phyloP scores from a whole-genome alignment of 2,329 filamentous ascomycete species.

The Penicillium sp. region DNA sequence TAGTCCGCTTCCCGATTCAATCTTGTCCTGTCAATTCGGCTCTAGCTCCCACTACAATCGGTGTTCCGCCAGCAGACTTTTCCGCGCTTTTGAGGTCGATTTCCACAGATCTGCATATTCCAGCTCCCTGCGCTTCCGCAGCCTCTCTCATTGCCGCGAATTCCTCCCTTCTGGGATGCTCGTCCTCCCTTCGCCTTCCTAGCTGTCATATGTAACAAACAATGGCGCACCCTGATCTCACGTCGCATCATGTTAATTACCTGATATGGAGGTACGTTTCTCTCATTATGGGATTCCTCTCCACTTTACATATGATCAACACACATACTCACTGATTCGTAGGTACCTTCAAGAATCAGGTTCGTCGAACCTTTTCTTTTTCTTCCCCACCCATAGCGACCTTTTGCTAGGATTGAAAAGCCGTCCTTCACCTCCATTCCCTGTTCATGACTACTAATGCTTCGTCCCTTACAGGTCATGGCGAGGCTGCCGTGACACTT shows the following conservation, averaged over 20 bases:
- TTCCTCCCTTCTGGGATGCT: slow-evolving; percentile 35
- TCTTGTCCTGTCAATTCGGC: slow-evolving; percentile 15
- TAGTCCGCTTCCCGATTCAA: slow-evolving; percentile 12
- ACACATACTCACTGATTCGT: slow-evolving; percentile 20
- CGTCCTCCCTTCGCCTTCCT: slow-evolving; percentile 32
- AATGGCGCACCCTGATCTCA: slow-evolving; percentile 50
- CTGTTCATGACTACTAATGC: slow-evolving; percentile 17
- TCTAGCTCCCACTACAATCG: neutral
- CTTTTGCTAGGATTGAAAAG: neutral
- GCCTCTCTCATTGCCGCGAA: slow-evolving; percentile 22
- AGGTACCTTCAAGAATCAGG: slow-evolving; percentile 63
- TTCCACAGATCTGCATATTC: slow-evolving; percentile 8
- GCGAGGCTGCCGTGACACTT: slow-evolving; percentile 64
- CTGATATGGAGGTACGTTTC: slow-evolving; percentile 67
- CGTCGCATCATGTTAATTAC: slow-evolving; percentile 69
- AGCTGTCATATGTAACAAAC: slow-evolving; percentile 50
- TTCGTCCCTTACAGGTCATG: slow-evolving; percentile 51
- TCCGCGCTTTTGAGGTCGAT: slow-evolving; percentile 8
- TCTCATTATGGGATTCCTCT: slow-evolving; percentile 15
- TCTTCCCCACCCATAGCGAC: slow-evolving; percentile 14
- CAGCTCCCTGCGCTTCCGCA: slow-evolving; percentile 13
- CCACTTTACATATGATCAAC: slow-evolving; percentile 17
- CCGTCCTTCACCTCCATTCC: slow-evolving; percentile 9
- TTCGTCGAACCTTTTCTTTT: slow-evolving; percentile 39
- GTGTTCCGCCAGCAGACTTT: slow-evolving; percentile 4